These are phyloP conservation scores for Ceratobasidium sp. DNA, from an alignment of 1,284 basidiomycete species.

Conservation along the genomic window DNA sequence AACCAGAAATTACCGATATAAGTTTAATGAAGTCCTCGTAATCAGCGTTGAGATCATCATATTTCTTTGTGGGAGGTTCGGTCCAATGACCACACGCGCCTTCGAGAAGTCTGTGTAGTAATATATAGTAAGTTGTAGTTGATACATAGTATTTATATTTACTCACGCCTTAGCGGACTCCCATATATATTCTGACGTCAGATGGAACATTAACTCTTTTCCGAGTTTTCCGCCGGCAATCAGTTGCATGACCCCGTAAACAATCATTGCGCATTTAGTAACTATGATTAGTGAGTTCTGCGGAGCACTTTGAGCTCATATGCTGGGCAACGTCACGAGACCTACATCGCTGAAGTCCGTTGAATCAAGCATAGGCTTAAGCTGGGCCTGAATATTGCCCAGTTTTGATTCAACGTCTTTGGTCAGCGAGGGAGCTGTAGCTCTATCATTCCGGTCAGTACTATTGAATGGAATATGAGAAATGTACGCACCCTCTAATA, in stretches of 20 bases:
- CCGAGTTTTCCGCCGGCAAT: neutral
- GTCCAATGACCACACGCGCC: neutral
- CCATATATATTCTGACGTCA: constrained; percentile 12
- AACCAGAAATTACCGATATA: neutral
- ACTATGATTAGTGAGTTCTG: constrained; percentile 9
- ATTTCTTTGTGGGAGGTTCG: neutral
- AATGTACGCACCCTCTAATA: neutral
- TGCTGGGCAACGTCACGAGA: too few species aligned
- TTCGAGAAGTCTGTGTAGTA: neutral
- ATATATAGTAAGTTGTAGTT: neutral
- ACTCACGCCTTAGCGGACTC: constrained; percentile 16
- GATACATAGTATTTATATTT: too few species aligned
- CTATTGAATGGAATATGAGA: neutral
- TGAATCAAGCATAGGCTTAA: neutral
- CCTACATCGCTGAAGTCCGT: too few species aligned
- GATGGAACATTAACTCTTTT: neutral
- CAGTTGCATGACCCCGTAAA: constrained; percentile 22
- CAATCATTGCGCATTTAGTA: constrained; percentile 23
- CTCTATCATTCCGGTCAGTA: neutral
- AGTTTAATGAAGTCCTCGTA: neutral
- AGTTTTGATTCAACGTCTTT: neutral
- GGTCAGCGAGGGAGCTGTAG: neutral
- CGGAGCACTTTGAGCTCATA: neutral
- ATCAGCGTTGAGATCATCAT: neutral
- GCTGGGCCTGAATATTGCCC: neutral